phyloP scores from a whole-genome alignment of 2,329 filamentous ascomycete genomes.

The Colletotrichum sp. region DNA sequence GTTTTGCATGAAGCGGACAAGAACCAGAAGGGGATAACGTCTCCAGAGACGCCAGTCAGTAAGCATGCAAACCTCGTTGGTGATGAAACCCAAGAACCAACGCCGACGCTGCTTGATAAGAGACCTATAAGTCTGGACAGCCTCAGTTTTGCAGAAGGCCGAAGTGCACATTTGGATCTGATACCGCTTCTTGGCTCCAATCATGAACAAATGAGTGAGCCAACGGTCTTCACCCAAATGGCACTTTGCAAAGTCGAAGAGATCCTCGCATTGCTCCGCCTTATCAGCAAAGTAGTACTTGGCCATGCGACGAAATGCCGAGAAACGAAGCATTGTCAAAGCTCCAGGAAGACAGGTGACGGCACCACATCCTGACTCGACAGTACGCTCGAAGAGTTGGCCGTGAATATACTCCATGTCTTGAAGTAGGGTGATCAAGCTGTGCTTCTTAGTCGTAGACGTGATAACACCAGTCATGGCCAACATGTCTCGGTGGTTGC shows the following conservation, averaged over 20 bases:
- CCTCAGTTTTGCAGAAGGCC: constrained; percentile 98
- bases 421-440: constrained; percentile 88
- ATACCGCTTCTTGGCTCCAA: constrained; percentile 88
- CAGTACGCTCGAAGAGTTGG: constrained; percentile 92
- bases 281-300: constrained; percentile 99
- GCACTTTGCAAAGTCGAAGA: constrained; percentile 96
- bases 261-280: constrained; percentile 90
- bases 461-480: constrained; percentile 99
- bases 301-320: constrained; percentile 94
- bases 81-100: constrained; percentile 98
- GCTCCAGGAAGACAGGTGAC: constrained; percentile 95
- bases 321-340: constrained; percentile 94
- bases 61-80: constrained; percentile 98
- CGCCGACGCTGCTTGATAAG: constrained; percentile 92
- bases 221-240: constrained; percentile 95
- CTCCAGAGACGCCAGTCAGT: constrained; percentile 93
- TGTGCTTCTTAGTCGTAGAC: constrained; percentile 87
- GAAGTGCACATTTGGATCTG: constrained; percentile 98
- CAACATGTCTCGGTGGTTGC: constrained; percentile 89
- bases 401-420: constrained; percentile 99
- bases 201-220: constrained; percentile 99
- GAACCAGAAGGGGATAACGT: constrained; percentile 83
- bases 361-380: constrained; percentile 91
- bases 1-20: constrained; percentile 93
- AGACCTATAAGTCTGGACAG: constrained; percentile 84